phyloP scores from a whole-genome alignment of 106 monocot species.

The Dioscorea alata region DNA sequence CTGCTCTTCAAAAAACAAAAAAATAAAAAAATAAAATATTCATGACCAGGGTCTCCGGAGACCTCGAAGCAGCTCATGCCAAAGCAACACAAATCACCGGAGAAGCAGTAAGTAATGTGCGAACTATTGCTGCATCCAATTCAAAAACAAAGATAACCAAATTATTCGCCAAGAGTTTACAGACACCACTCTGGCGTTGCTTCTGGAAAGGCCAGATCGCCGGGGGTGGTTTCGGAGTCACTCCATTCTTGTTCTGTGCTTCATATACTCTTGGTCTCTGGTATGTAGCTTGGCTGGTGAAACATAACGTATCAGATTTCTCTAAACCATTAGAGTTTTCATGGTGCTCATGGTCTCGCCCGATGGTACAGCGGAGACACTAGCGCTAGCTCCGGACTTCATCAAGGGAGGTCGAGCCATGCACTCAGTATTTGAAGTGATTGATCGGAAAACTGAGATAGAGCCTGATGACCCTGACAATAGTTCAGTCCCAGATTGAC shows the following conservation, averaged over 20 bases:
- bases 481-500: conserved; percentile 48
- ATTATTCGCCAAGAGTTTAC: too few species aligned
- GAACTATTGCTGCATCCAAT: too few species aligned
- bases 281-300: conserved; percentile 91
- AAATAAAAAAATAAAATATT: too few species aligned
- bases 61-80: conserved; percentile 72
- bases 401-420: conserved; percentile 89
- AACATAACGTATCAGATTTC: conserved; percentile 92
- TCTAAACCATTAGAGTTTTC: conserved; percentile 93
- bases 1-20: conserved; percentile 88
- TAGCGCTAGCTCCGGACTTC: conserved; percentile 91
- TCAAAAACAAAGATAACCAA: too few species aligned
- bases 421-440: conserved; percentile 72
- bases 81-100: conserved; percentile 91
- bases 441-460: conserved; percentile 84
- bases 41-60: conserved; percentile 90
- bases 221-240: conserved; percentile 83
- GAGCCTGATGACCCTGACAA: conserved; percentile 79
- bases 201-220: too few species aligned
- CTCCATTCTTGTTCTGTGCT: conserved; percentile 88
- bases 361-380: conserved; percentile 92
- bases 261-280: conserved; percentile 88
- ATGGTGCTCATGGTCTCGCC: conserved; percentile 99
- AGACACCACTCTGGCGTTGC: too few species aligned
- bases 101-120: conserved; percentile 81